These are phyloP conservation scores for Nannizziopsis barbatae DNA, from an alignment of 2,329 filamentous ascomycete genomes.

Conservation along the genomic window DNA sequence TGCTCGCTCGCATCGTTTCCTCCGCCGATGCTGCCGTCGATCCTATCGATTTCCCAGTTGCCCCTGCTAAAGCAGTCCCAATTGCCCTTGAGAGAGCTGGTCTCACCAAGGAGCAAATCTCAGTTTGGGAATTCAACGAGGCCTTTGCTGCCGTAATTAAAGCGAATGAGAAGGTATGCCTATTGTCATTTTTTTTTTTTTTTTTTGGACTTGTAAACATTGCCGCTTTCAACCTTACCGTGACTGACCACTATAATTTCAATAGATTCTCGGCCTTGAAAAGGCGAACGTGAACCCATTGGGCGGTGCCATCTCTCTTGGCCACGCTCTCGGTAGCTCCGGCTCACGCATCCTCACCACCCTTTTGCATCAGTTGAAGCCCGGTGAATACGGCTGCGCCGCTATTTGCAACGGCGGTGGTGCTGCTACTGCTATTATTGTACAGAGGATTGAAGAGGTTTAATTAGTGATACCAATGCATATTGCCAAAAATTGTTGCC, in stretches of 20 bases:
- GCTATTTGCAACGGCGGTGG: conserved; percentile 97
- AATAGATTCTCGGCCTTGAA: conserved; percentile 65
- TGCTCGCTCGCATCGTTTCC: conserved; percentile 75
- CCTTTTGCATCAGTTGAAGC: conserved; percentile 78
- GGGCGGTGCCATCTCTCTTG: conserved; percentile 82
- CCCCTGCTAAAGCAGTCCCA: conserved; percentile 83
- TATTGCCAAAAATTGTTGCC: neutral
- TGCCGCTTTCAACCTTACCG: neutral
- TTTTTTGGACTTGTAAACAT: neutral
- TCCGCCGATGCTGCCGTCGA: conserved; percentile 85
- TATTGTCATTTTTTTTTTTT: conserved; percentile 1
- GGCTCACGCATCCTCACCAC: conserved; percentile 85
- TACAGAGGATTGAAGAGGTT: conserved; percentile 61
- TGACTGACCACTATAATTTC: conserved; percentile 15
- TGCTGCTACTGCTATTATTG: conserved; percentile 79
- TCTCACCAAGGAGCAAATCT: conserved; percentile 81
- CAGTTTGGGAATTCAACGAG: conserved; percentile 97
- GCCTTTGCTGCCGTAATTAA: conserved; percentile 93
- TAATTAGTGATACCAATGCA: conserved; percentile 21
- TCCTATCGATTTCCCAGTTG: conserved; percentile 86
- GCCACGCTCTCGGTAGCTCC: conserved; percentile 86
- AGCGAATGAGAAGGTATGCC: conserved; percentile 69
- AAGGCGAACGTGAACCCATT: conserved; percentile 73
- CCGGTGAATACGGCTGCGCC: conserved; percentile 86
- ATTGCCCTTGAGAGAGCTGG: conserved; percentile 80